Percentiles rank a stretch among this genome's conserved stretches.
phyloP scores from a whole-genome alignment of 805 yeast genomes.

The Yueomyces sp. region DNA sequence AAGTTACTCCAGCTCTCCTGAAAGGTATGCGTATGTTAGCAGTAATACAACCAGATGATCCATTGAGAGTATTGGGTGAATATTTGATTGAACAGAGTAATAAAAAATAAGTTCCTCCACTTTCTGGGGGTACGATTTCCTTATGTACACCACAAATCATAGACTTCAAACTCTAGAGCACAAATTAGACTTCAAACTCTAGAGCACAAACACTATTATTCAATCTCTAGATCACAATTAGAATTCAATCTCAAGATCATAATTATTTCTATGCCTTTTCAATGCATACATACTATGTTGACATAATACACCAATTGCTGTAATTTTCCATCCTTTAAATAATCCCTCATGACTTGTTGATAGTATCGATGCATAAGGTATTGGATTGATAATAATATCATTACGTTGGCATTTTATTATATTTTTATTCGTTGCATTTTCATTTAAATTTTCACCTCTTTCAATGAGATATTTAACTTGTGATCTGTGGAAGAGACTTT shows the following conservation, averaged over 20 bases:
- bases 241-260: slow-evolving; percentile 20
- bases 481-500: slow-evolving; percentile 71
- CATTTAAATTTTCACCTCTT: slow-evolving; percentile 33
- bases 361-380: slow-evolving; percentile 30
- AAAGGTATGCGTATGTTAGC: slow-evolving; percentile 51
- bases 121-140: too few species aligned
- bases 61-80: slow-evolving; percentile 40
- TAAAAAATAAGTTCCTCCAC: neutral
- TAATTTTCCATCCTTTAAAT: slow-evolving; percentile 89
- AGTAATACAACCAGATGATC: slow-evolving; percentile 38
- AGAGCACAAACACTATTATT: too few species aligned
- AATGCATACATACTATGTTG: slow-evolving; percentile 66
- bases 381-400: slow-evolving; percentile 47
- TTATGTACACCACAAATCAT: too few species aligned
- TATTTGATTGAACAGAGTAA: slow-evolving; percentile 32
- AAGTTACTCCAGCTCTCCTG: slow-evolving; percentile 48
- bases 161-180: too few species aligned
- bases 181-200: too few species aligned
- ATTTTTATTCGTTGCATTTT: slow-evolving; percentile 5
- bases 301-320: slow-evolving; percentile 64
- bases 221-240: neutral
- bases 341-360: slow-evolving; percentile 19
- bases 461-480: slow-evolving; percentile 49
- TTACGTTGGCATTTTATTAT: slow-evolving; percentile 8
- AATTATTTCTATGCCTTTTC: slow-evolving; percentile 3